Evolutionary conservation across 2,329 filamentous ascomycete genomes (phyloP).

Genomic region (Penicillium fuscoglaucum): DNA sequence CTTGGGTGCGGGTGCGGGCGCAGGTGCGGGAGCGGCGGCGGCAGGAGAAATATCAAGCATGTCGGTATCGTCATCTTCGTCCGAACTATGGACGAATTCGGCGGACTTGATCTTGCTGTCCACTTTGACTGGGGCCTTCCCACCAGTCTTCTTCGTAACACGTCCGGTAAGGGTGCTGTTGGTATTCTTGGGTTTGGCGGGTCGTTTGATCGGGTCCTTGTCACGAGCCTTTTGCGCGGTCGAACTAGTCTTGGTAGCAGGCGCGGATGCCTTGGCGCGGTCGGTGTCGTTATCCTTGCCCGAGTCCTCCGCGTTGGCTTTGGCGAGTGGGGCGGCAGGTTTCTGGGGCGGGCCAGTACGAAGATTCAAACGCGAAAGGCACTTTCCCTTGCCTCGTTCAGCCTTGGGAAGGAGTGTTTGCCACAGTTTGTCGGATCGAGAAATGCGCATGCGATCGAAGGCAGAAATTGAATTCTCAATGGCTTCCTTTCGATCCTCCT

Average conservation of each 20-base stretch:
- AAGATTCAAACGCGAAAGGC: slow-evolving; percentile 60
- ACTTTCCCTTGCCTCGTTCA: slow-evolving; percentile 62
- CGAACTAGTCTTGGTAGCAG: slow-evolving; percentile 29
- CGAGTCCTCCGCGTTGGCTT: slow-evolving; percentile 42
- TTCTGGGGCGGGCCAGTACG: slow-evolving; percentile 17
- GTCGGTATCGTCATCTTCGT: slow-evolving; percentile 44
- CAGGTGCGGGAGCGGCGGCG: slow-evolving; percentile 3
- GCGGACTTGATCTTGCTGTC: slow-evolving; percentile 54
- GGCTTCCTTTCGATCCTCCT: slow-evolving; percentile 58
- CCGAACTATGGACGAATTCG: slow-evolving; percentile 55
- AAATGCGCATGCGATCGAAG: slow-evolving; percentile 62
- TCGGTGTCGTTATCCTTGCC: slow-evolving; percentile 43
- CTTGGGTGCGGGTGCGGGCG: slow-evolving; percentile 17
- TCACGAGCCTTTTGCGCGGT: slow-evolving; percentile 41
- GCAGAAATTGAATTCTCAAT: slow-evolving; percentile 64
- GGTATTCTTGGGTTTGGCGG: slow-evolving; percentile 49
- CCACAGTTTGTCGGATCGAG: slow-evolving; percentile 62
- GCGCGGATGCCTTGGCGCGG: slow-evolving; percentile 29
- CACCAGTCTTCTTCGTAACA: slow-evolving; percentile 49
- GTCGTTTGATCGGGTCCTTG: slow-evolving; percentile 37
- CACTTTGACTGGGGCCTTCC: slow-evolving; percentile 38
- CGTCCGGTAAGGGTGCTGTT: slow-evolving; percentile 50
- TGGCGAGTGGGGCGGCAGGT: background rate
- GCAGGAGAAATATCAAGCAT: slow-evolving; percentile 39
- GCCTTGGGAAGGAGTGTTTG: slow-evolving; percentile 61